Evolutionary conservation across 2,329 filamentous ascomycete genomes (phyloP).

Genomic region (Aspergillus sp.): DNA sequence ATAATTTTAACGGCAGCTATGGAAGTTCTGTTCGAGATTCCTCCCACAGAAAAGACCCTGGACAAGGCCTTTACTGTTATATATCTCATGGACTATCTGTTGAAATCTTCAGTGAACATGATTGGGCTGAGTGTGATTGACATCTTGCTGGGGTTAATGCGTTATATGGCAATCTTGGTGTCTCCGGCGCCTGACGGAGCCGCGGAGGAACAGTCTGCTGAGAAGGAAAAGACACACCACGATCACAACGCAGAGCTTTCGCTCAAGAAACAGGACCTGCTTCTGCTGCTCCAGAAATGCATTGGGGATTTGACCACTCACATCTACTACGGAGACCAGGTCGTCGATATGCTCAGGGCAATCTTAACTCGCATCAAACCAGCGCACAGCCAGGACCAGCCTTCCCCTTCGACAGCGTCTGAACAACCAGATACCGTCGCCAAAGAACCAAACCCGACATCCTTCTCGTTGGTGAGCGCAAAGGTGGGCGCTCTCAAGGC

Average conservation of each 20-base stretch:
- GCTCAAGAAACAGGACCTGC: conserved; percentile 60
- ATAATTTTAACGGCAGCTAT: conserved; percentile 80
- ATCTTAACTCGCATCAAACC: conserved; percentile 79
- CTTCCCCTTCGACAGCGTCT: conserved; percentile 47
- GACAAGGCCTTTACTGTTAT: conserved; percentile 73
- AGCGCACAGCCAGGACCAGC: conserved; percentile 44
- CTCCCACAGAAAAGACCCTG: conserved; percentile 69
- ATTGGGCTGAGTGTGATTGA: conserved; percentile 98
- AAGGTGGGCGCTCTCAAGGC: conserved; percentile 69
- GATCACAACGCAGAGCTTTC: conserved; percentile 39
- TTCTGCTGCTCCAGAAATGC: conserved; percentile 72
- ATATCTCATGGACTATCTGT: conserved; percentile 75
- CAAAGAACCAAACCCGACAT: conserved; percentile 37
- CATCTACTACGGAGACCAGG: conserved; percentile 95
- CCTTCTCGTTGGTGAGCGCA: conserved; percentile 62
- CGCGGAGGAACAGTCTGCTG: conserved; percentile 24
- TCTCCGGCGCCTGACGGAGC: conserved; percentile 55
- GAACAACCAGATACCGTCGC: conserved; percentile 51
- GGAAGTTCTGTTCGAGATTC: conserved; percentile 69
- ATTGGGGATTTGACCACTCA: conserved; percentile 92
- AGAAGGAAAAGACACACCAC: conserved; percentile 18
- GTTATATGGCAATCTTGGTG: conserved; percentile 76
- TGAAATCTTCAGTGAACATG: conserved; percentile 86
- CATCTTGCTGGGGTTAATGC: conserved; percentile 78
- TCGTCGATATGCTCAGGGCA: conserved; percentile 86